These are phyloP conservation scores for Microdochium nivale DNA, from an alignment of 2,329 filamentous ascomycete genomes.

Conservation along the genomic window DNA sequence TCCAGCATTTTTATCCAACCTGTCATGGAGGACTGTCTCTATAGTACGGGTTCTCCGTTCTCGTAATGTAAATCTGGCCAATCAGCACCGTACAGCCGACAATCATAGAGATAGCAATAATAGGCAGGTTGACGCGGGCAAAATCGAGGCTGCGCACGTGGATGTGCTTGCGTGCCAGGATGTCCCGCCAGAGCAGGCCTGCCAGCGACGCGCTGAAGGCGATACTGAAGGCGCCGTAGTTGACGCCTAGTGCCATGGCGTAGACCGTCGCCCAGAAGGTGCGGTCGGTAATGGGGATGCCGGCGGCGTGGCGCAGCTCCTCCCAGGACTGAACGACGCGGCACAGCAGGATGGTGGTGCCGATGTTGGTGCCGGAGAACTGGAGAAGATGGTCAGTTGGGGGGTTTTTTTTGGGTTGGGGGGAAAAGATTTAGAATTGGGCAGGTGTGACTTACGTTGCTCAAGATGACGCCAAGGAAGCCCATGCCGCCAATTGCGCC, in stretches of 20 bases:
- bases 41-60: conserved; percentile 27
- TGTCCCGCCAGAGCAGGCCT: conserved; percentile 65
- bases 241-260: conserved; percentile 65
- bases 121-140: conserved; percentile 59
- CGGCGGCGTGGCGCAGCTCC: conserved; percentile 41
- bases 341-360: conserved; percentile 64
- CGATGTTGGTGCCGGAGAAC: conserved; percentile 73
- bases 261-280: conserved; percentile 70
- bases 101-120: conserved; percentile 60
- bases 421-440: conserved; percentile 6
- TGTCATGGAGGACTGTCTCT: too few species aligned
- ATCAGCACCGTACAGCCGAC: conserved; percentile 54
- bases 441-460: conserved; percentile 49
- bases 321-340: conserved; percentile 64
- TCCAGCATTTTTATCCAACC: too few species aligned
- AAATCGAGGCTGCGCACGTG: conserved; percentile 56
- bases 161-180: conserved; percentile 60
- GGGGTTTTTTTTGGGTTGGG: too few species aligned
- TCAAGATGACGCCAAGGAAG: conserved; percentile 61
- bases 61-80: conserved; percentile 54
- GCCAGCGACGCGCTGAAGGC: conserved; percentile 66
- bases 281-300: conserved; percentile 46
- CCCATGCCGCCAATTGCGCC: conserved; percentile 66
- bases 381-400: conserved; percentile 17
- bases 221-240: conserved; percentile 66